Base-by-base conservation (phyloP, 75 land plant genomes). In the Ceratopteris richardii region DNA sequence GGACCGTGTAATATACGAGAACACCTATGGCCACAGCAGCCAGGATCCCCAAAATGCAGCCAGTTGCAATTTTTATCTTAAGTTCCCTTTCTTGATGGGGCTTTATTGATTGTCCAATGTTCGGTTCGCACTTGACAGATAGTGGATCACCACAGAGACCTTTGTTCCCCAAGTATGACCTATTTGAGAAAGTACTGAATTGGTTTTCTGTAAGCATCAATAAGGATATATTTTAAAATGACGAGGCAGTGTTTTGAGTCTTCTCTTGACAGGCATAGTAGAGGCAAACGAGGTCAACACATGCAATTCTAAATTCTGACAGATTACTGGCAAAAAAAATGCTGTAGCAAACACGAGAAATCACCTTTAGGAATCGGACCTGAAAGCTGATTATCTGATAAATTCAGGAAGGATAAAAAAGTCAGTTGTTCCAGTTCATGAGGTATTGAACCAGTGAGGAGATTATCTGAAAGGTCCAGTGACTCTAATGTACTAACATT, bases 351-450 rank as follows among this genome's bases (percentile, higher is more conserved):
- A n/a, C n/a, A n/a, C n/a, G n/a, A n/a, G n/a, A n/a, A n/a, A n/a
- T n/a, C n/a, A 0, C 28, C 56, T 18, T 10, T 23, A 0, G 29
- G 17, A 20, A 65, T 5, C 40, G 5, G 0, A 2, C 67, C 63
- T 12, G 62, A 65, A 27, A 65, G 43, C 11, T 5, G 16, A 29
- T 65, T 65, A 44, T 20, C n/a, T 10, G 63, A 57, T 2, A 29
- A 16, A 28, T 65, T 57, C 12, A 65, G 7, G 44, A 24, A 9
- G 7, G 12, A 39, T 21, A 65, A 66, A 17, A 10, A 17, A 12
- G 43, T 14, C 58, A 51, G 28, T 14, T 23, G 12, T 16, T 14
- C 29, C 30, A 68, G 27, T 5, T 16, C 23, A 19, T 61, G 31
- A 0, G 51, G 61, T 21, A 40, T 58, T 24, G n/a, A 16, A n/a